Evolutionary conservation across 257 asterid species (phyloP).

Genomic region (Anisodus acutangulus): DNA sequence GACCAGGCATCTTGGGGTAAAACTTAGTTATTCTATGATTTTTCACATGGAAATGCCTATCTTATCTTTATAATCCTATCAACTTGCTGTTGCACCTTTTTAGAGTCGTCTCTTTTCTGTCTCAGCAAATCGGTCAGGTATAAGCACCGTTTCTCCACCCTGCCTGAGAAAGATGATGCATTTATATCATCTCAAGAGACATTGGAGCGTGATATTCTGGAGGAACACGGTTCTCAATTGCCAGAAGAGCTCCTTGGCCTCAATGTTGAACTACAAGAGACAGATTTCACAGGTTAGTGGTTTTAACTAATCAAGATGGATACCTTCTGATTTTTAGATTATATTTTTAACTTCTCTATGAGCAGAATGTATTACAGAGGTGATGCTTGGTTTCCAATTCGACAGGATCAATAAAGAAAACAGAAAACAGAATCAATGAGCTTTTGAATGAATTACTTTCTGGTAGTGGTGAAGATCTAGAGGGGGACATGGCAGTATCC

Average conservation of each 20-base stretch:
- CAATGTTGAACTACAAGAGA: constrained; percentile 50
- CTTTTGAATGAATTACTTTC: constrained; percentile 63
- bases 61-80: not conserved
- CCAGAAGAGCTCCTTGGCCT: constrained; percentile 38
- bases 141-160: constrained; percentile 54
- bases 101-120: constrained; percentile 26
- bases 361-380: constrained; percentile 25
- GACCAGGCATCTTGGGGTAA: constrained; percentile 82
- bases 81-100: not conserved
- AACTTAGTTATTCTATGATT: constrained; percentile 20
- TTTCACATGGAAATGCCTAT: constrained; percentile 13
- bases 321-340: not conserved
- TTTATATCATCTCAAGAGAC: constrained; percentile 54
- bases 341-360: constrained; percentile 11
- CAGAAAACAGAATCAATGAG: constrained; percentile 41
- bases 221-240: constrained; percentile 41
- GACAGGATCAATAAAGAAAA: constrained; percentile 50
- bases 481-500: constrained; percentile 61
- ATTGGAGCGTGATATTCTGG: constrained; percentile 41
- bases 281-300: constrained; percentile 62
- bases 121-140: constrained; percentile 59
- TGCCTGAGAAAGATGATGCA: constrained; percentile 50
- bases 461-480: constrained; percentile 57
- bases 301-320: constrained; percentile 28
- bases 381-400: constrained; percentile 20